Percentiles rank a stretch among this genome's conserved stretches.
phyloP scores from a whole-genome alignment of 73 alveolate genomes.

The Blepharisma japonicum region DNA sequence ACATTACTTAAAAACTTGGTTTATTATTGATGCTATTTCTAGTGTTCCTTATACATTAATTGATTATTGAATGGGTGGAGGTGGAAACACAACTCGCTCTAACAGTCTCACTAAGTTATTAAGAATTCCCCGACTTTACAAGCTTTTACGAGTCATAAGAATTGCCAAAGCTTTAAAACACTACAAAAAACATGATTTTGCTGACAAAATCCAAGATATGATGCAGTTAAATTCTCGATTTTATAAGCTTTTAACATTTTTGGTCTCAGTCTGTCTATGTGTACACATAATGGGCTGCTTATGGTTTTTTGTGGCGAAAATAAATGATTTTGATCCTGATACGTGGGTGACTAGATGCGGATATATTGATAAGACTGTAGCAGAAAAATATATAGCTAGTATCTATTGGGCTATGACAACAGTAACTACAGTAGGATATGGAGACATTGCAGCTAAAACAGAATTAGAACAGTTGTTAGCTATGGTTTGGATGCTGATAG shows the following conservation, averaged over 20 bases:
- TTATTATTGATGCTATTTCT: constrained; percentile 46
- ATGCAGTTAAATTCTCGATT: constrained; percentile 50
- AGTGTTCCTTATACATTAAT: constrained; percentile 38
- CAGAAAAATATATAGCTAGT: constrained; percentile 44
- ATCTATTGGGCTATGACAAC: constrained; percentile 71
- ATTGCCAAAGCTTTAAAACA: constrained; percentile 42
- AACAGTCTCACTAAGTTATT: constrained; percentile 47
- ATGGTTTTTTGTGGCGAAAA: constrained; percentile 74
- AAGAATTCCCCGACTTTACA: constrained; percentile 60
- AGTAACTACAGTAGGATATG: constrained; percentile 73
- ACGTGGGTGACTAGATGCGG: constrained; percentile 72
- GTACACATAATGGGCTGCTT: constrained; percentile 75
- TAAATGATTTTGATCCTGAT: constrained; percentile 63
- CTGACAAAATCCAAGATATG: constrained; percentile 42
- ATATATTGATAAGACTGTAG: constrained; percentile 17
- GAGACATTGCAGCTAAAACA: constrained; percentile 58
- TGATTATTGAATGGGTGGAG: constrained; percentile 13
- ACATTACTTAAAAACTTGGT: constrained; percentile 49
- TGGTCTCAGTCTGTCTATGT: constrained; percentile 33
- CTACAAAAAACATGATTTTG: constrained; percentile 36
- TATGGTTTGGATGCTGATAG: constrained; percentile 65
- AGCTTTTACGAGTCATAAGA: constrained; percentile 51
- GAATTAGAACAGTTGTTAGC: constrained; percentile 45
- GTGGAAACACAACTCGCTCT: constrained; percentile 34
- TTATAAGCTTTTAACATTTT: constrained; percentile 46